Conservation (phyloP, 2,329 filamentous ascomycete species). For the Trichophyton verrucosum region DNA sequence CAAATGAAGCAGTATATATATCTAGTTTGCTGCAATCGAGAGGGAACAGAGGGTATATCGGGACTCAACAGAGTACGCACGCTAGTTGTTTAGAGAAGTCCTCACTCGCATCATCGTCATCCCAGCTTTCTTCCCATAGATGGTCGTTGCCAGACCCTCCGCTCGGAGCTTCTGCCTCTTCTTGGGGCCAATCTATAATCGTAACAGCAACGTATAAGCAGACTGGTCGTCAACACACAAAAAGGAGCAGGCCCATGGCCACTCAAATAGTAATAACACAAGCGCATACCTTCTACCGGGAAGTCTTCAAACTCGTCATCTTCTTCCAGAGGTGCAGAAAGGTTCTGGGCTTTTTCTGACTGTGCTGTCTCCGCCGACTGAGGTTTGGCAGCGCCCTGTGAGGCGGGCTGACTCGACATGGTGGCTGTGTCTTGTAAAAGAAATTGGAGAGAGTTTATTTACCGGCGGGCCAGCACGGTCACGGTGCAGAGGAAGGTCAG, state of each 20-base stretch:
- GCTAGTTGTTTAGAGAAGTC: constrained; percentile 92
- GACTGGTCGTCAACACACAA: not conserved
- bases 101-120: constrained; percentile 93
- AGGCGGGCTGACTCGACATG: constrained; percentile 1
- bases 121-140: constrained; percentile 99
- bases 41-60: not conserved
- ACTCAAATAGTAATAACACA: not conserved
- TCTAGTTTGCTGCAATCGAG: too few species aligned
- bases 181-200: constrained; percentile 70
- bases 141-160: constrained; percentile 54
- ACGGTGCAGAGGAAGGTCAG: not conserved
- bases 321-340: constrained; percentile 68
- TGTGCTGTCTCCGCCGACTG: not conserved
- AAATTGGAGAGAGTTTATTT: not conserved
- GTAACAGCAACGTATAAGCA: not conserved
- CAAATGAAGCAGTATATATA: not conserved
- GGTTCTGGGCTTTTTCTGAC: constrained; percentile 36
- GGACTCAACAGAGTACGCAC: constrained; percentile 40
- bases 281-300: constrained; percentile 67
- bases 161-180: constrained; percentile 65
- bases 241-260: not conserved
- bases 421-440: not conserved
- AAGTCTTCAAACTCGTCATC: constrained; percentile 99
- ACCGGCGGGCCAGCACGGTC: not conserved
- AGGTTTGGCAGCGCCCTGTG: not conserved